Conservation (phyloP, 1,284 basidiomycete genomes). For the Trametes pubescens region DNA sequence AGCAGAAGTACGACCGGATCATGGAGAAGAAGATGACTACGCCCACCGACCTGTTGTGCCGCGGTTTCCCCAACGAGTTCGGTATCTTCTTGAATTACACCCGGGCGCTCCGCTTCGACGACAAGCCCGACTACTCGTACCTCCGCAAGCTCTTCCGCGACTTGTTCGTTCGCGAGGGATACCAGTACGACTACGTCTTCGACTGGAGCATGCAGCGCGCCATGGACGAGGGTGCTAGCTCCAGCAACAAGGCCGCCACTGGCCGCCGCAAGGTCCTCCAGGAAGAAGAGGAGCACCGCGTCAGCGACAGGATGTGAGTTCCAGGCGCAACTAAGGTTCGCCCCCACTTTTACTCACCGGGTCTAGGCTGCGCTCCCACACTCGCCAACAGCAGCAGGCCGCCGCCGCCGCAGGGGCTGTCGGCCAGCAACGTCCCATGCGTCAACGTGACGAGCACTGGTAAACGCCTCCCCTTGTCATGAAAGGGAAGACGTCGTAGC, state of each 20-base stretch:
- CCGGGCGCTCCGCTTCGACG: constrained; percentile 95
- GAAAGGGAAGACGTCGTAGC: constrained; percentile 41
- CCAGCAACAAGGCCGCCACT: constrained; percentile 65
- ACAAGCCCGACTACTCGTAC: constrained; percentile 98
- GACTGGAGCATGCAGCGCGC: constrained; percentile 94
- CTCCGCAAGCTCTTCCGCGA: constrained; percentile 98
- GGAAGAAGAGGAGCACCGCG: constrained; percentile 79
- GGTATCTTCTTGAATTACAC: constrained; percentile 98
- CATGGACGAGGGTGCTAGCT: constrained; percentile 68
- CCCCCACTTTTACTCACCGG: constrained; percentile 36
- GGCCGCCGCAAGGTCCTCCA: constrained; percentile 79
- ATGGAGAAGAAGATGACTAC: constrained; percentile 99
- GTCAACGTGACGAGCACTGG: constrained; percentile 78
- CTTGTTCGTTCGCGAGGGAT: constrained; percentile 95
- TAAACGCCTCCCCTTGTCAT: constrained; percentile 52
- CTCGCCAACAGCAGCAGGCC: constrained; percentile 76
- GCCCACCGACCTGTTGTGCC: constrained; percentile 94
- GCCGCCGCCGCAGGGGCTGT: constrained; percentile 60
- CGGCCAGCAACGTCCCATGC: constrained; percentile 64
- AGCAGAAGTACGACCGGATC: constrained; percentile 99
- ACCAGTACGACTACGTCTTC: constrained; percentile 98
- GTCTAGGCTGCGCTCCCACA: constrained; percentile 82
- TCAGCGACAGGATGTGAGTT: constrained; percentile 81
- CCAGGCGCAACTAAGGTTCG: constrained; percentile 35
- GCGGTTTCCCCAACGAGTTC: constrained; percentile 97